These are phyloP conservation scores for Salvia sclarea DNA, from an alignment of 305 asterid species.

Conservation along the genomic window DNA sequence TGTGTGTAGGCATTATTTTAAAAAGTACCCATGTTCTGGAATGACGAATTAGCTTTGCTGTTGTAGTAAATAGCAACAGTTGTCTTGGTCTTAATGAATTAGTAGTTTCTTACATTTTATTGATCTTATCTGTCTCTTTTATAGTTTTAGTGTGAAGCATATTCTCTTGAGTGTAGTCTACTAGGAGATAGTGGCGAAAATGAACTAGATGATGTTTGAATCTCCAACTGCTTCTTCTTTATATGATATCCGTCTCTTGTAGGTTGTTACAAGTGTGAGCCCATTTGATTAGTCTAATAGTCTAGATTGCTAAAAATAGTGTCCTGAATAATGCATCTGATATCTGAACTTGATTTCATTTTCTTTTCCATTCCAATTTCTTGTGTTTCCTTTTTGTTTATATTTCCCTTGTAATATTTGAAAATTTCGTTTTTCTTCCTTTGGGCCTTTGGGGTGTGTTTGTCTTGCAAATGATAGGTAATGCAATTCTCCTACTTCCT, in stretches of 20 bases:
- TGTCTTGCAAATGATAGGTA: neutral
- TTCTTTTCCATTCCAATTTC: neutral
- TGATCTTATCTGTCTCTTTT: neutral
- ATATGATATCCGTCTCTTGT: neutral
- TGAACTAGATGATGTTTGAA: neutral
- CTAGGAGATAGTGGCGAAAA: slow-evolving; percentile 21
- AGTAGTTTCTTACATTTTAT: neutral
- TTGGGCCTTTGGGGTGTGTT: neutral
- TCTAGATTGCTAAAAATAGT: neutral
- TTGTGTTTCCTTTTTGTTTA: neutral
- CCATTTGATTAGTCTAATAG: neutral
- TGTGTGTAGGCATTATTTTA: neutral
- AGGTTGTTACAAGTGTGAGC: slow-evolving; percentile 22
- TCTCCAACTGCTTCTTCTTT: slow-evolving; percentile 14
- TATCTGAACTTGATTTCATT: neutral
- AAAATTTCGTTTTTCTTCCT: neutral
- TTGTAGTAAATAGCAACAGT: neutral
- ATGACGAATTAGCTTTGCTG: neutral
- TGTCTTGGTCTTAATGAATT: slow-evolving; percentile 20
- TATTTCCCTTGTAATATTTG: neutral
- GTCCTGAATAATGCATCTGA: slow-evolving; percentile 20
- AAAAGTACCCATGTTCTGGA: slow-evolving; percentile 6
- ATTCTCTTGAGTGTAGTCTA: neutral
- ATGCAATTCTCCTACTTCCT: neutral
- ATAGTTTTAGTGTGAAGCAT: neutral